Base-by-base conservation (phyloP, 1,139 yeast species). In the Yamadazyma conglobata region DNA sequence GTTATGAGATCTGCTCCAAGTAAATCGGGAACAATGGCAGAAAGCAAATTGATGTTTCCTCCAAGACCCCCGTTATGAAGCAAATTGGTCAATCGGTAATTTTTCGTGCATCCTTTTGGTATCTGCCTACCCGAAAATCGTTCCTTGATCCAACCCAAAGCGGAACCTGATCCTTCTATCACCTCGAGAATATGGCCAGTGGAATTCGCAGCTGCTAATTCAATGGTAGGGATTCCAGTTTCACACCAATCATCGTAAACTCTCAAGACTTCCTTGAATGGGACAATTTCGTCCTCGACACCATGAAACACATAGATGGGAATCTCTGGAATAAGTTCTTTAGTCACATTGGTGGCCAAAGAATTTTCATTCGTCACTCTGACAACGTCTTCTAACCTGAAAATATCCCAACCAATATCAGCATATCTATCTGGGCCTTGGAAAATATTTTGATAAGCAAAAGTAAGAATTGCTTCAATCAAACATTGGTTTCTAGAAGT, bases 271-370 rank as follows among this genome's bases (percentile, higher is more conserved):
- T 50, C 53, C 10, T 35, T 42, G 27, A 49, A 48, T 2, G 65
- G 64, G 15, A 56, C 57, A 22, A 62, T 44, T 14, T 48, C 50
- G 37, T 61, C 69, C 5, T 42, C 30, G 10, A 40, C 25, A 0
- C 64, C 64, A 34, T 62, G 68, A 42, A 51, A 61, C 4, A 61
- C 43, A 31, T 60, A 60, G 3, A 63, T 23, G 1, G 68, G 68
- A 6, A 59, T 47, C 22, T 54, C 42, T 2, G 68, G 68, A 8
- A 27, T 38, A 4, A 43, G 35, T 13, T 37, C 36, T 27, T 46
- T 34, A 6, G 46, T 19, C 13, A 19, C n/a, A 11, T 34, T 20
- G 13, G 44, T 30, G 5, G 43, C 44, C 21, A 52, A 38, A 10
- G 55, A 51, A 31, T 52, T 52, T 8, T 43, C 37, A 10, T 28